Evolutionary conservation across 768 basidiomycete genomes (phyloP).

Genomic region (Tephrocybe rancida): DNA sequence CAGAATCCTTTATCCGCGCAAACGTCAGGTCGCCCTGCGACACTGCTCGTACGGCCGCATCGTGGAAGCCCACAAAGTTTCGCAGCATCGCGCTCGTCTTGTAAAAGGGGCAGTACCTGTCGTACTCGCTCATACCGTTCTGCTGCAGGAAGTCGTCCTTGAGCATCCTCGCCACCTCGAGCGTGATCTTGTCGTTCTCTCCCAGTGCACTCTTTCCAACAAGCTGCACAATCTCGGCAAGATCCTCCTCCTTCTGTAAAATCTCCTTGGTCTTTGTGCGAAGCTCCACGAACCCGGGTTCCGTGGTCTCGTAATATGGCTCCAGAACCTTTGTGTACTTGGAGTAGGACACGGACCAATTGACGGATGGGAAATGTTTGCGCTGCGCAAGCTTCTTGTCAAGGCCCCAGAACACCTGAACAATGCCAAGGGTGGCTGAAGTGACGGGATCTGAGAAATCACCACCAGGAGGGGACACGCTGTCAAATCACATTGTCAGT

Average conservation of each 20-base stretch:
- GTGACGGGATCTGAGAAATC: slow-evolving; percentile 99
- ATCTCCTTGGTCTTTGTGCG: slow-evolving; percentile 95
- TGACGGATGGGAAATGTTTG: slow-evolving; percentile 99
- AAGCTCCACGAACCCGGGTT: slow-evolving; percentile 94
- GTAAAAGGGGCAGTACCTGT: slow-evolving; percentile 98
- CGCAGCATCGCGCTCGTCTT: slow-evolving; percentile 96
- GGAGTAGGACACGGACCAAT: slow-evolving; percentile 99
- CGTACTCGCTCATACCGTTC: slow-evolving; percentile 98
- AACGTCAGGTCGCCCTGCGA: slow-evolving; percentile 84
- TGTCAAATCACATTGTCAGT: slow-evolving; percentile 31
- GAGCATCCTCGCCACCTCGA: slow-evolving; percentile 95
- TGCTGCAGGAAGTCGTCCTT: slow-evolving; percentile 98
- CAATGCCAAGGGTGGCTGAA: slow-evolving; percentile 95
- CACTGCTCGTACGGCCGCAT: slow-evolving; percentile 86
- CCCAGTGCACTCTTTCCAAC: slow-evolving; percentile 98
- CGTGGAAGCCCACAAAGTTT: slow-evolving; percentile 94
- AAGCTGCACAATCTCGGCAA: slow-evolving; percentile 99
- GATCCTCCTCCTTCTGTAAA: slow-evolving; percentile 96
- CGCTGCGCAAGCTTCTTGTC: slow-evolving; percentile 99
- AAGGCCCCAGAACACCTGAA: slow-evolving; percentile 99
- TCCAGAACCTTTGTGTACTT: slow-evolving; percentile 97
- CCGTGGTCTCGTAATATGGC: slow-evolving; percentile 86
- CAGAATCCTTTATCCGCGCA: slow-evolving; percentile 82
- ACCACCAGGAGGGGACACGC: slow-evolving; percentile 98
- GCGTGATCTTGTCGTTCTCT: slow-evolving; percentile 96